Percentiles rank a stretch among this genome's conserved stretches.
phyloP scores from a whole-genome alignment of 805 yeast genomes.

The Wickerhamiella occidentalis region DNA sequence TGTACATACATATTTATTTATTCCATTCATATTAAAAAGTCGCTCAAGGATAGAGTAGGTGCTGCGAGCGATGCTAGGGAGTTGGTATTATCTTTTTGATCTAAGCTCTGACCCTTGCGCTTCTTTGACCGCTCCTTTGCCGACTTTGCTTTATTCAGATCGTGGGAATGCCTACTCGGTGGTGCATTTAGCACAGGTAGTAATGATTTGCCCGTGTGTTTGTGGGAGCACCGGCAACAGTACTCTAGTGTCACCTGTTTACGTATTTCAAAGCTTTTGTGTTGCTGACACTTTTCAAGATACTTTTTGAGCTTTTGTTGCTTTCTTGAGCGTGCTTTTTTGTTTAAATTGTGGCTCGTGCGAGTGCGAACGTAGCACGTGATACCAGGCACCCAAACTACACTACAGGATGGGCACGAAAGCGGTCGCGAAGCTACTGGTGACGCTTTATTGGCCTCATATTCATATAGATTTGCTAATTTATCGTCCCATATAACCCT shows the following conservation, averaged over 20 bases:
- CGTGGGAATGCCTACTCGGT: background rate
- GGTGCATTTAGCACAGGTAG: background rate
- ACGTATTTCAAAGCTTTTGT: background rate
- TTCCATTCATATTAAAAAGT: constrained; percentile 8
- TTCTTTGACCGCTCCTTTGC: constrained; percentile 8
- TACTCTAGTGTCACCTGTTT: background rate
- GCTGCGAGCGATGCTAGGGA: background rate
- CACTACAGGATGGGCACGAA: constrained; percentile 6
- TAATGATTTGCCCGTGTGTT: background rate
- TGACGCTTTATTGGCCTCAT: background rate
- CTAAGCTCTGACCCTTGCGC: constrained; percentile 4
- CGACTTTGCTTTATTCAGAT: background rate
- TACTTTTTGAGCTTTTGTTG: background rate
- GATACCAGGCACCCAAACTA: constrained; percentile 9
- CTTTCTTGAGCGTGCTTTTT: background rate
- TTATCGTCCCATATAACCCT: background rate
- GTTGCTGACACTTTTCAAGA: background rate
- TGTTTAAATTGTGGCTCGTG: constrained; percentile 5
- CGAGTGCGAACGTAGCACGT: constrained; percentile 6
- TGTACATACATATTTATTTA: background rate
- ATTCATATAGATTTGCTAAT: background rate
- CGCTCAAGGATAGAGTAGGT: constrained; percentile 8
- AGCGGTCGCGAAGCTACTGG: background rate
- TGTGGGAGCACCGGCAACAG: constrained; percentile 1
- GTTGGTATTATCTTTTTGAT: background rate